Base-by-base conservation (phyloP, 257 asterid genomes). In the Buddleja alternifolia region DNA sequence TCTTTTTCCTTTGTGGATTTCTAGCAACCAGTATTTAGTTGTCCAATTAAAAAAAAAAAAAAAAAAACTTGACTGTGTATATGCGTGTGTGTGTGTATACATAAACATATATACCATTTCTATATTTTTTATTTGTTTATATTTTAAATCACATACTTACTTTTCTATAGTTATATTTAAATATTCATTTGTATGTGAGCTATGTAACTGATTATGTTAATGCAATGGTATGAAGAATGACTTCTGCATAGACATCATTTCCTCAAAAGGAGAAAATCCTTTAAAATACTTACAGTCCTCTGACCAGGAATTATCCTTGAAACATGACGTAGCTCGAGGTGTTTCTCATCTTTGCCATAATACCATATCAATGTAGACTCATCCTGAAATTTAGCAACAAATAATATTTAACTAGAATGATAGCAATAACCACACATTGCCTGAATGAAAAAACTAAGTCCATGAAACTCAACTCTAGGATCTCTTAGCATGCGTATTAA, bases 251-350 rank as follows among this genome's bases (percentile, higher is more conserved):
- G 63, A 56, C 51, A 48, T 61, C 50, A n/a, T n/a, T n/a, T 55
- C 53, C 20, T 10, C 10, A 60, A 64, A 55, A 39, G 19, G 37
- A 70, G 58, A 60, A 57, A 71, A 48, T 66, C 71, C 58, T 20
- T 3, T 36, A 57, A 67, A 75, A 72, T 66, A 84, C 97, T 93
- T 77, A 93, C 99, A 72, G 99, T 90, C 75, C 99, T 81, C 79
- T 90, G 97, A 63, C 99, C 99, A 25, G 99, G 99, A 72, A 93
- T 81, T 64, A 93, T 93, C 79, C 77, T 77, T 66, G 95, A 80
- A 76, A 93, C 90, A 19, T 73, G 89, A 42, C 78, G 78, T 58
- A 93, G 78, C 60, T 90, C 93, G 42, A 93, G 94, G 60, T 81
- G 92, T 62, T 88, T 93, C 80, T 88, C 98, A 20, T 90, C 93